Evolutionary conservation across 1,139 yeast species (phyloP).

Genomic region (Suhomyces anneliseae): DNA sequence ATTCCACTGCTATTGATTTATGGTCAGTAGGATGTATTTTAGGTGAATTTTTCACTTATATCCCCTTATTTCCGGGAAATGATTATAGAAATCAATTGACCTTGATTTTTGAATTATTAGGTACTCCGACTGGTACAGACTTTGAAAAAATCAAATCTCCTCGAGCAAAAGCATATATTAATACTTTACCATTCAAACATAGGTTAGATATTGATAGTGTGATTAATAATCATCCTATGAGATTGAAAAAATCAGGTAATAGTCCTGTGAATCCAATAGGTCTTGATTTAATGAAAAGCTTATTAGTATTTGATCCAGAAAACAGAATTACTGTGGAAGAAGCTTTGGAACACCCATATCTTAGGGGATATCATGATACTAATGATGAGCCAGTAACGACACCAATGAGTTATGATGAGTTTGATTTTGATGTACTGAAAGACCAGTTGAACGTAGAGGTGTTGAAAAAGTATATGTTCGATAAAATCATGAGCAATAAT

Average conservation of each 20-base stretch:
- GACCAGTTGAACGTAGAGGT: constrained; percentile 49
- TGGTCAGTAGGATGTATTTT: constrained; percentile 82
- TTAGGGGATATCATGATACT: constrained; percentile 67
- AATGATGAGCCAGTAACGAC: constrained; percentile 65
- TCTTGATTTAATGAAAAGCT: constrained; percentile 57
- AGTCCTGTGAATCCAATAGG: constrained; percentile 52
- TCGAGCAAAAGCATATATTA: constrained; percentile 62
- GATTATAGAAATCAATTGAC: constrained; percentile 69
- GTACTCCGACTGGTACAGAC: constrained; percentile 63
- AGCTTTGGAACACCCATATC: constrained; percentile 67
- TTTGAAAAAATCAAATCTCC: constrained; percentile 55
- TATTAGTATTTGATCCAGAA: constrained; percentile 63
- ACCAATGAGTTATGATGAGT: constrained; percentile 28
- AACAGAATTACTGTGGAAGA: constrained; percentile 64
- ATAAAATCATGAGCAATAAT: constrained; percentile 44
- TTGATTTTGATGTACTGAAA: constrained; percentile 60
- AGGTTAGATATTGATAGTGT: constrained; percentile 12
- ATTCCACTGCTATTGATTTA: constrained; percentile 70
- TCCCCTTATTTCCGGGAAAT: constrained; percentile 80
- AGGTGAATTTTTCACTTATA: constrained; percentile 58
- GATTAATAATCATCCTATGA: constrained; percentile 17
- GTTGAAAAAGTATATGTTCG: constrained; percentile 54
- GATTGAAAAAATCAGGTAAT: constrained; percentile 10
- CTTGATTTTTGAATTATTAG: constrained; percentile 59
- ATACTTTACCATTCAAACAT: constrained; percentile 49